Conservation (phyloP, 495 filamentous ascomycete species). For the Penicillium crystallinum region DNA sequence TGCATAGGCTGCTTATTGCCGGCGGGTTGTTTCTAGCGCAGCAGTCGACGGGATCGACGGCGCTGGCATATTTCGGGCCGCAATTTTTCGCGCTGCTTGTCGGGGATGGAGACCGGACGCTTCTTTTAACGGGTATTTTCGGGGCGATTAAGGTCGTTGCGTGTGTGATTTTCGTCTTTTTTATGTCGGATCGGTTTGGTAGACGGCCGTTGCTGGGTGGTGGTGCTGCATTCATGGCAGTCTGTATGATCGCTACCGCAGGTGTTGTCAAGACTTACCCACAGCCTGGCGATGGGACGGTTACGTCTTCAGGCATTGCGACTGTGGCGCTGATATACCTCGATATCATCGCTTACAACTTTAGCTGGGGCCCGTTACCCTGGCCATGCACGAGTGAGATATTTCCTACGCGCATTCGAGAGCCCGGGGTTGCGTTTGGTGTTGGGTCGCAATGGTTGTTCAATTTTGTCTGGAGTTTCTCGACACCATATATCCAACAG, state of each 20-base stretch:
- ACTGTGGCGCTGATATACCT: constrained; percentile 49
- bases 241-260: constrained; percentile 52
- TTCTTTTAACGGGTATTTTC: constrained; percentile 48
- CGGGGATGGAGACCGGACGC: constrained; percentile 32
- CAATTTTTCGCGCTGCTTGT: constrained; percentile 54
- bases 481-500: constrained; percentile 47
- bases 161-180: constrained; percentile 44
- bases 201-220: constrained; percentile 48
- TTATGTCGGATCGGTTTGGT: constrained; percentile 54
- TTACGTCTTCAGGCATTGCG: constrained; percentile 37
- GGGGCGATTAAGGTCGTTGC: constrained; percentile 47
- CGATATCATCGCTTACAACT: constrained; percentile 42
- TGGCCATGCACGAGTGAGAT: constrained; percentile 42
- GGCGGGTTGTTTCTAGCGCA: constrained; percentile 41
- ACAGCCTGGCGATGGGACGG: constrained; percentile 25
- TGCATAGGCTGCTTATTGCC: constrained; percentile 36
- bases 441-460: constrained; percentile 50
- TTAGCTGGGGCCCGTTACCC: constrained; percentile 36
- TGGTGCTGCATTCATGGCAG: constrained; percentile 46
- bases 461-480: constrained; percentile 49
- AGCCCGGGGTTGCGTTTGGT: constrained; percentile 43
- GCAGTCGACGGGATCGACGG: constrained; percentile 51
- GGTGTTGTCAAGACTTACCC: constrained; percentile 49
- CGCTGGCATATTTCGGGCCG: constrained; percentile 48
- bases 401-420: constrained; percentile 47